Evolutionary conservation across 2,329 filamentous ascomycete species (phyloP), one percentile per base, ranked within the genome.

Genomic region (Hypomyces perniciosus): DNA sequence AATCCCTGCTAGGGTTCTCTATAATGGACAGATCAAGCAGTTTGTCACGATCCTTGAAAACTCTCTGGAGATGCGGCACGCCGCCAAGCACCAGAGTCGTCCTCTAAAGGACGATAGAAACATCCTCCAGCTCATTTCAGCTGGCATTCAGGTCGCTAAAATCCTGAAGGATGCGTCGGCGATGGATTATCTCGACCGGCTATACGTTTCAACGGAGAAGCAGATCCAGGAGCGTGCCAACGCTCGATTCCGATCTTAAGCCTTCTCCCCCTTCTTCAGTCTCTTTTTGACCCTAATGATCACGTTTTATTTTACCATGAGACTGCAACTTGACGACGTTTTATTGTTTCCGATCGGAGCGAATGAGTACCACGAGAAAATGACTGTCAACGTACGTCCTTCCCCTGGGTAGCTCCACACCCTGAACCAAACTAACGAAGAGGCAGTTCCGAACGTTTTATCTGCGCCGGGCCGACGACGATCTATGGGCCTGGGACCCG

Each of bases 21-120:
- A 92, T 74, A 88, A 93, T 66, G 87, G 88, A 53, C 89, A 95
- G 71, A 95, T 95, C 71, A 93, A 92, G 72, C 88, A 93, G 68
- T 84, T 95, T 68, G 86, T 93, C 57, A 93, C 89, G 39, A 87
- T 93, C 30, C 72, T 95, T 61, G 89, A 95, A 65, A 95, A 93
- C 69, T 91, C 87, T 44, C 74, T 95, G 62, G 88, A 92, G 72
- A 91, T 91, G 87, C 79, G 88, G 56, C 88, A 92, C 67, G 86
- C 87, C 53, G 86, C 88, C 44, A 90, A 90, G 54, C 86, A 91
- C 70, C 87, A 91, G 69, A 87, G 84, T 57, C 81, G 89, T 54
- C 87, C 88, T 20, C 77, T 91, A 57, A 93, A 92, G 73, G 89
- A 95, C 72, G 89, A 95, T 70, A 80, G 89, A 60, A 92, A 93